Percentiles rank a stretch among this genome's conserved stretches.
These are phyloP conservation scores for Pulveroboletus sp. DNA, from an alignment of 768 basidiomycete genomes.

Conservation along the genomic window DNA sequence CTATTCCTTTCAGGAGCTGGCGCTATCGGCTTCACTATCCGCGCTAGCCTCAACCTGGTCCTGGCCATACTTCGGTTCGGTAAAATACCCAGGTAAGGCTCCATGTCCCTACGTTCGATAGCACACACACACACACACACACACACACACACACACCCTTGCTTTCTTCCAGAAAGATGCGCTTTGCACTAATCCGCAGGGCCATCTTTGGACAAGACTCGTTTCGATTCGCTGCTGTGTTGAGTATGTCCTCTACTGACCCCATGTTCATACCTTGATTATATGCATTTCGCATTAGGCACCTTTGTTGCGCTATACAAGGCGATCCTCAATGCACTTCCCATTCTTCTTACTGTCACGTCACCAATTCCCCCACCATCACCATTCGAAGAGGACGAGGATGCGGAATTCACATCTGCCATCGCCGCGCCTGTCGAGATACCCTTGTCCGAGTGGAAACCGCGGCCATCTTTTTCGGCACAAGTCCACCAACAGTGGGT, in stretches of 20 bases:
- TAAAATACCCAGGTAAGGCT: conserved; percentile 58
- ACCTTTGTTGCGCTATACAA: conserved; percentile 80
- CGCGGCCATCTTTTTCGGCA: conserved; percentile 59
- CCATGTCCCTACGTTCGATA: not conserved
- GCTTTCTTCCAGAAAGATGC: conserved; percentile 46
- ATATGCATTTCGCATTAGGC: conserved; percentile 37
- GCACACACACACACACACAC: not conserved
- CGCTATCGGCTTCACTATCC: conserved; percentile 73
- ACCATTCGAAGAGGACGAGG: conserved; percentile 33
- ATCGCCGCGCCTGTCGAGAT: conserved; percentile 12
- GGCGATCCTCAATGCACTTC: conserved; percentile 73
- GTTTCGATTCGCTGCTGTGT: conserved; percentile 82
- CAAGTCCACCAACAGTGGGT: conserved; percentile 63
- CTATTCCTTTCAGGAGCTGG: conserved; percentile 60
- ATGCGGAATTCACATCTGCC: conserved; percentile 14
- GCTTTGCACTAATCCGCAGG: conserved; percentile 66
- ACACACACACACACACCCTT: too few species aligned
- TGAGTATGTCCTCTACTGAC: conserved; percentile 49
- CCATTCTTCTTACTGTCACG: conserved; percentile 59
- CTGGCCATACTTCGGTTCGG: conserved; percentile 73
- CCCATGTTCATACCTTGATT: not conserved
- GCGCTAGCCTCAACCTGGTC: conserved; percentile 81
- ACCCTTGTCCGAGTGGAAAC: conserved; percentile 32
- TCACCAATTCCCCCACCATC: conserved; percentile 18
- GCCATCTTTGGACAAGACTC: conserved; percentile 85